Base-by-base conservation (phyloP, 1,284 basidiomycete genomes). In the Ceratobasidium sp. region DNA sequence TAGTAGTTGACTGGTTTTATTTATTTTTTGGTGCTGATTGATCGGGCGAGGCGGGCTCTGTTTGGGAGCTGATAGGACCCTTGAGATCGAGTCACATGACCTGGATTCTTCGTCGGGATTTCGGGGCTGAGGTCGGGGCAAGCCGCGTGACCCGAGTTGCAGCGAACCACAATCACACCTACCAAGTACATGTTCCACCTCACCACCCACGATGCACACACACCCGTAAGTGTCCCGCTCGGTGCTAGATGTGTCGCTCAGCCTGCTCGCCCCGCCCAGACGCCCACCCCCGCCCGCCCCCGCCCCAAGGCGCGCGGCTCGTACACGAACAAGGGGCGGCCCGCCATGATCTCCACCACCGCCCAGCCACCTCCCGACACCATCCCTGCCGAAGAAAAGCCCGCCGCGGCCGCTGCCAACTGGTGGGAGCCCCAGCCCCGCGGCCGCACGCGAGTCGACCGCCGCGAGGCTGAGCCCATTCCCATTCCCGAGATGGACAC, bases 41-140 rank as follows among this genome's bases (percentile, higher is more conserved):
- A 52, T 69, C 61, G 30, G 12, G 53, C 5, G 14, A 32, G 65
- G 65, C 41, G 48, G 52, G 50, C 39, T 69, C 30, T 52, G 39
- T 57, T 57, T 69, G 52, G 6, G 52, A 4, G n/a, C 4, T 23
- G 28, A 21, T 8, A 23, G 52, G 36, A 6, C 28, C 28, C 30
- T 30, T 4, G 45, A 30, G 26, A 28, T 30, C 28, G 21, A 23
- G 45, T 55, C 52, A 69, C 45, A 48, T 58, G 52, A 69, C 43
- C 36, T 21, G 62, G 28, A 45, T 65, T 65, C 53, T 46, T 69
- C 65, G 65, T 69, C 65, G 65, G 65, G 65, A 69, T 69, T 69
- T 69, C 65, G 65, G 65, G 43, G 46, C 48, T 52, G 50, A 57
- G 65, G 26, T 30, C 39, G 28, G 30, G 26, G 28, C n/a, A 8